Evolutionary conservation across 2,329 filamentous ascomycete genomes (phyloP).

Genomic region (Magnaporthales sp.): DNA sequence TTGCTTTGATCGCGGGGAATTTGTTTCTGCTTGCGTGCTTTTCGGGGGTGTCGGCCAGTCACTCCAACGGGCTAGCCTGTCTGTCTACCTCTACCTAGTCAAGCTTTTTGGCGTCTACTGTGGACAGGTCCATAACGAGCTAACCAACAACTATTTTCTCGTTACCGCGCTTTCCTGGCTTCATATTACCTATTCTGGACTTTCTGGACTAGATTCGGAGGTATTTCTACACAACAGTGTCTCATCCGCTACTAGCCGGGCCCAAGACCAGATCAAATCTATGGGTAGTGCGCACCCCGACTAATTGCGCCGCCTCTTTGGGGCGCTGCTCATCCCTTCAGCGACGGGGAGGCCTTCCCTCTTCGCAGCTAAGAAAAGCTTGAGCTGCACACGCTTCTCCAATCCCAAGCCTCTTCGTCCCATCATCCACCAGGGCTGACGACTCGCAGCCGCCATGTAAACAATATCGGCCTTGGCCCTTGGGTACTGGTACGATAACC

Average conservation of each 20-base stretch:
- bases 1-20: not conserved
- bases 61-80: not conserved
- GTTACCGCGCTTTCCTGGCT: not conserved
- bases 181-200: not conserved
- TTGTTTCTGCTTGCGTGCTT: not conserved
- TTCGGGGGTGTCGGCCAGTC: not conserved
- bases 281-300: too few relatives aligned
- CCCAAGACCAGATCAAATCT: too few relatives aligned
- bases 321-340: too few relatives aligned
- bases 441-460: not conserved
- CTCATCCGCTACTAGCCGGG: not conserved
- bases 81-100: not conserved
- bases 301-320: too few relatives aligned
- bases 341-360: too few relatives aligned
- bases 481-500: not conserved
- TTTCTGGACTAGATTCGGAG: not conserved
- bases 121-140: too few relatives aligned
- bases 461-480: not conserved
- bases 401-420: not conserved
- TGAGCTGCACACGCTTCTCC: not conserved
- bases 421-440: not conserved
- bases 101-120: not conserved
- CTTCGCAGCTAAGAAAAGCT: not conserved
- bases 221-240: not conserved
- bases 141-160: too few relatives aligned